Evolutionary conservation across 2,329 filamentous ascomycete genomes (phyloP), one percentile per base, ranked within the genome.

Genomic region (Colletotrichum aenigma): DNA sequence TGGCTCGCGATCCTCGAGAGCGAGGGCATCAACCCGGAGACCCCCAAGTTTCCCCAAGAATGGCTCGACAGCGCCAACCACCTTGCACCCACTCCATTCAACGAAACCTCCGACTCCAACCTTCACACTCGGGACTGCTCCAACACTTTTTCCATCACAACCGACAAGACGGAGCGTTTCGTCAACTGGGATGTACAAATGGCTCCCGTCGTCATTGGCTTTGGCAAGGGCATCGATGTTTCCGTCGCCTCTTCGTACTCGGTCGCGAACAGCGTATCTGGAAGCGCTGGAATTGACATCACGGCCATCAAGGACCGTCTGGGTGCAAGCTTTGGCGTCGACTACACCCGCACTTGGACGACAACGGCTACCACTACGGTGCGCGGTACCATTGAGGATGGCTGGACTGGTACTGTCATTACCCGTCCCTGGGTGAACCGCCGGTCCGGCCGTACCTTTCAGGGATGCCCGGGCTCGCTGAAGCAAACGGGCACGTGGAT

Each of bases 161-260:
- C 38, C n/a, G 64, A 71, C 26, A 71, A 36, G 36, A 64, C 55
- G 7, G 28, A 65, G 32, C 55, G 32, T 2, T 75, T 75, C 64
- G 48, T 72, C 10, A 64, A 75, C 73, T 75, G 73, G 73, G 73
- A 75, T 4, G 68, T 75, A 8, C 73, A 75, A 30, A 72, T 75
- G 73, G 24, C 62, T 6, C 73, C 69, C 13, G 69, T 69, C 4
- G 68, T 75, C 6, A 64, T 43, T 18, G 73, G 64, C 24, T 43
- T 48, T 7, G 65, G 64, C 8, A 43, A 65, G 10, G 72, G 68
- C 52, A 64, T 75, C 24, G 34, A 62, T 6, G 64, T 76, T 12
- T 66, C 71, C 16, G 28, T 75, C 24, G 65, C 56, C 6, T 28
- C 38, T 10, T 62, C 55, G 24, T 75, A 66, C 30, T 64, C 52